Evolutionary conservation across 768 basidiomycete genomes (phyloP), one percentile per base, ranked within the genome.

Genomic region (Udeniomyces megalosporus): DNA sequence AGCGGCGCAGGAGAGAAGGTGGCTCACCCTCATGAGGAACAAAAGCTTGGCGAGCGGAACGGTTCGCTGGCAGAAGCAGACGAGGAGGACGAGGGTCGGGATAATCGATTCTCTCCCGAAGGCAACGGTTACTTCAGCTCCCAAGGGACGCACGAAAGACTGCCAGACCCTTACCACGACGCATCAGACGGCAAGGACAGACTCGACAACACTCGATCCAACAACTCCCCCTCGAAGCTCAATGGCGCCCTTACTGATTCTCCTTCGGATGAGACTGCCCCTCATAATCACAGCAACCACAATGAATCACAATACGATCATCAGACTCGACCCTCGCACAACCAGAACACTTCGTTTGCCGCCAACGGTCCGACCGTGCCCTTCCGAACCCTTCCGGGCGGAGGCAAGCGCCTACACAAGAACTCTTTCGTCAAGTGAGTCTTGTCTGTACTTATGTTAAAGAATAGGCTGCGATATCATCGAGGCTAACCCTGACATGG

Each of bases 331-430:
- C 38, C 38, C 10, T 42, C 38, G 17, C 38, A 8, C 17, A 42
- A 42, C 38, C 38, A 42, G 17, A 17, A 8, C 38, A 8, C 38
- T 42, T 42, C 38, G 38, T 57, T 57, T n/a, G 55, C 28, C 7
- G 55, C 55, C 2, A 57, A 57, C 44, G 10, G 42, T 1, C 15
- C 55, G 4, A 22, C 42, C 6, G 24, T 57, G 4, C 24, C 38
- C 12, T 20, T 61, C 2, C 29, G 32, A 20, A 38, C 45, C 1
- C 53, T 61, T 1, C 28, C 60, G 7, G 60, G 60, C 24, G 60
- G 60, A 35, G 60, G 60, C 24, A 61, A 61, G 34, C 50, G 52
- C 31, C 31, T 61, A 12, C 44, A 50, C 6, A 28, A 54, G 1
- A 22, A 42, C 4, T 45, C 38, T 22, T 61, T 61, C 46, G 26